These are phyloP conservation scores for Cladophialophora immunda DNA, from an alignment of 2,329 filamentous ascomycete genomes.

Conservation along the genomic window DNA sequence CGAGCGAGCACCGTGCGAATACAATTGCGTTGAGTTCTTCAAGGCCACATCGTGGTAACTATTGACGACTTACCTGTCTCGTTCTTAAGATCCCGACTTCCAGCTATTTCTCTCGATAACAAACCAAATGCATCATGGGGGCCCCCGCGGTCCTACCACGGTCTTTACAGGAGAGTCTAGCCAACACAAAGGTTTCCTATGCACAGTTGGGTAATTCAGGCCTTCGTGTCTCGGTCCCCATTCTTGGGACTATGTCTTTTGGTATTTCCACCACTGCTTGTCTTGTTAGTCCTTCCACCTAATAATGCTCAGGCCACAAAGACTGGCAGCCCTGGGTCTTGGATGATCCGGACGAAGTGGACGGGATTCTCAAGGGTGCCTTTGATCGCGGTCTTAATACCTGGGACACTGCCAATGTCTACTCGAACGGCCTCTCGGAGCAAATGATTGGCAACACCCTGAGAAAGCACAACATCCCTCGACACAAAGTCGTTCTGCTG, in stretches of 20 bases:
- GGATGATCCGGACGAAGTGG: constrained; percentile 22
- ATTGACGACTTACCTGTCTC: neutral
- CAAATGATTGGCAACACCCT: constrained; percentile 64
- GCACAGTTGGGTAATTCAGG: constrained; percentile 62
- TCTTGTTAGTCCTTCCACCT: neutral
- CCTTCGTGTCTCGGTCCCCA: constrained; percentile 64
- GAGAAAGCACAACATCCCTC: constrained; percentile 64
- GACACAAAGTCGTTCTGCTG: constrained; percentile 65
- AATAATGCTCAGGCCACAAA: constrained; percentile 31
- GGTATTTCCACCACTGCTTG: constrained; percentile 36
- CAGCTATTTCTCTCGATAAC: neutral
- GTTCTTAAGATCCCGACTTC: too few relatives aligned
- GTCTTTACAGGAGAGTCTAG: constrained; percentile 44
- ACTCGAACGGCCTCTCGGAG: constrained; percentile 66
- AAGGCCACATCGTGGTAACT: neutral
- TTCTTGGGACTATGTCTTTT: constrained; percentile 64
- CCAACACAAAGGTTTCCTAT: constrained; percentile 60
- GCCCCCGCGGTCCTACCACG: constrained; percentile 9
- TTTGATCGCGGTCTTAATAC: constrained; percentile 38
- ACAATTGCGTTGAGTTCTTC: neutral
- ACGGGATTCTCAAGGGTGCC: constrained; percentile 32
- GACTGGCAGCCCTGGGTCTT: constrained; percentile 40
- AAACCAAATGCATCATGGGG: neutral
- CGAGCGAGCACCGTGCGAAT: neutral
- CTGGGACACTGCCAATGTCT: constrained; percentile 53